A percentile compares a stretch with the other conserved stretches of the same genome.
Conservation (phyloP, 2,329 filamentous ascomycete genomes). For the Aspergillus sp. region DNA sequence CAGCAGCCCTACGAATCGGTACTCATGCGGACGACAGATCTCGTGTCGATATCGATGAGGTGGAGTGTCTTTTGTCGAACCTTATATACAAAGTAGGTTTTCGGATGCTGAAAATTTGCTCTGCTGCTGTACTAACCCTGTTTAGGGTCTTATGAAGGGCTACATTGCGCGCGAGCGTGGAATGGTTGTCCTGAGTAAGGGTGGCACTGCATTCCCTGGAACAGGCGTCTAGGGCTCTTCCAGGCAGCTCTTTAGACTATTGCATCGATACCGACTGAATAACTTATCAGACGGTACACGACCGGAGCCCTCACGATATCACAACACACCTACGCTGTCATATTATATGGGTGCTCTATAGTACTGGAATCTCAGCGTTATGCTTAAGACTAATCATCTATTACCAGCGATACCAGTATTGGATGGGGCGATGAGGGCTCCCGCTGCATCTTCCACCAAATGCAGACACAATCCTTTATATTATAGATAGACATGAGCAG, state of each 20-base stretch:
- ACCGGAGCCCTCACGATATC: background rate
- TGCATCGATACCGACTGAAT: too few species aligned
- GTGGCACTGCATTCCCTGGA: conserved; percentile 75
- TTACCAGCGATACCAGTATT: too few species aligned
- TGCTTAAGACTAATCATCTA: too few species aligned
- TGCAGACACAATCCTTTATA: background rate
- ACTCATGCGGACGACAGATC: conserved; percentile 45
- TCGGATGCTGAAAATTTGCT: background rate
- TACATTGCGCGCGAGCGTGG: conserved; percentile 89
- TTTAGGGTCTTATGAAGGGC: conserved; percentile 89
- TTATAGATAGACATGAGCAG: background rate
- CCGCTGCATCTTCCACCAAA: background rate
- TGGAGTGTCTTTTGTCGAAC: conserved; percentile 89
- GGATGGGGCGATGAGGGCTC: too few species aligned
- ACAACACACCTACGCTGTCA: background rate
- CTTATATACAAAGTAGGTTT: conserved; percentile 89
- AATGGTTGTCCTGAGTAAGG: conserved; percentile 88
- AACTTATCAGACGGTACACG: too few species aligned
- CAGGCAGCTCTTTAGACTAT: too few species aligned
- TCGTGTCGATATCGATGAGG: conserved; percentile 75
- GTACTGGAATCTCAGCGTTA: too few species aligned
- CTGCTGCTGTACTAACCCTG: background rate
- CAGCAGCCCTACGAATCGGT: conserved; percentile 70
- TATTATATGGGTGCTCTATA: too few species aligned
- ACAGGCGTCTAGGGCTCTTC: conserved; percentile 53